Evolutionary conservation across 1,284 basidiomycete species (phyloP).

Genomic region (Ceratobasidium sp.): DNA sequence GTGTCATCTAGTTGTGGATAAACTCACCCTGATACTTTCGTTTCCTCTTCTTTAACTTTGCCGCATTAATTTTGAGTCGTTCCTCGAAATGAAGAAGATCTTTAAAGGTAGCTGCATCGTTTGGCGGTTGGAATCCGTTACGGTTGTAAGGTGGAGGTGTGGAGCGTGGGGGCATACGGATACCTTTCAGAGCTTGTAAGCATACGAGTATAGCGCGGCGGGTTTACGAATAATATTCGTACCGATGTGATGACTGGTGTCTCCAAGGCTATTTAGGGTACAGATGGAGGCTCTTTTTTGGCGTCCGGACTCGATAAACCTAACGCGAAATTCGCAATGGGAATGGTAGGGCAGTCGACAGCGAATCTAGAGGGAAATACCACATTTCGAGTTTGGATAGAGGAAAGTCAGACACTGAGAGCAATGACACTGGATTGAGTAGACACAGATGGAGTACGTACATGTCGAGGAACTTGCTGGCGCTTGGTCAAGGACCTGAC

Average conservation of each 20-base stretch:
- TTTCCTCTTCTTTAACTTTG: constrained; percentile 79
- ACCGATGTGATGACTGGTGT: not conserved
- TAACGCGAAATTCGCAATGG: not conserved
- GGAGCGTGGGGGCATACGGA: constrained; percentile 26
- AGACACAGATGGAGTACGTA: constrained; percentile 16
- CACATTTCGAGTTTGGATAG: not conserved
- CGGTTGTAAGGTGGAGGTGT: constrained; percentile 24
- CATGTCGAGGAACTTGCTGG: constrained; percentile 16
- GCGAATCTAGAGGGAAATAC: not conserved
- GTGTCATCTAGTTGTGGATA: constrained; percentile 5
- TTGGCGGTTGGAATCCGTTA: constrained; percentile 34
- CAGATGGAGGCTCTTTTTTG: no score
- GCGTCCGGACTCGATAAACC: constrained; percentile 1
- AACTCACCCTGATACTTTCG: constrained; percentile 85
- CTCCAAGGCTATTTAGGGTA: not conserved
- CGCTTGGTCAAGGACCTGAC: not conserved
- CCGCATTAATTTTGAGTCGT: constrained; percentile 90
- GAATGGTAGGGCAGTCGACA: not conserved
- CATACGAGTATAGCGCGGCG: not conserved
- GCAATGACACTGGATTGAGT: not conserved
- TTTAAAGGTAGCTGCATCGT: constrained; percentile 60
- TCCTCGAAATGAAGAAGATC: constrained; percentile 96
- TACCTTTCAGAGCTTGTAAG: not conserved
- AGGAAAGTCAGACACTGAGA: not conserved
- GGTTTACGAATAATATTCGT: not conserved